phyloP scores from a whole-genome alignment of 208 protist genomes.

The Acanthamoeba sp. region DNA sequence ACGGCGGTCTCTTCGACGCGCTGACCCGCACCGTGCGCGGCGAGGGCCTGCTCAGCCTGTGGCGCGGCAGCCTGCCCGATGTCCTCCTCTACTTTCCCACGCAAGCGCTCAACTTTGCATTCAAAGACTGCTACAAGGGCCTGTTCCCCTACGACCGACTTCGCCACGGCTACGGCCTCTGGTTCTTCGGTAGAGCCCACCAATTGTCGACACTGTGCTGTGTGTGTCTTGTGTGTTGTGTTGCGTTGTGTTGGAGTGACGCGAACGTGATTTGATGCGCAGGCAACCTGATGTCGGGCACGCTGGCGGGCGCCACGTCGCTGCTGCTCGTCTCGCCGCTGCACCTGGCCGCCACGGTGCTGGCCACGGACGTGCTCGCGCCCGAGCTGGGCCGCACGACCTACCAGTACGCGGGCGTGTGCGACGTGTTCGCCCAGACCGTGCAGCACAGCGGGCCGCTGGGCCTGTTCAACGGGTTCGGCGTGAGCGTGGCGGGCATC shows the following conservation, averaged over 20 bases:
- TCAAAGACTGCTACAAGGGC: constrained; percentile 97
- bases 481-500: constrained; percentile 53
- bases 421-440: background rate
- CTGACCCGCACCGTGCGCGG: constrained; percentile 93
- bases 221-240: background rate
- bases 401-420: background rate
- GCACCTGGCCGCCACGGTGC: background rate
- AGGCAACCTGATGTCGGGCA: constrained; percentile 19
- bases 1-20: constrained; percentile 96
- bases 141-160: constrained; percentile 92
- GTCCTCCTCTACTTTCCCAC: constrained; percentile 98
- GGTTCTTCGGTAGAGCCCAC: constrained; percentile 88
- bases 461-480: constrained; percentile 66
- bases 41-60: constrained; percentile 95
- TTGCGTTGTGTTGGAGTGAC: background rate
- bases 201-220: too few relatives aligned
- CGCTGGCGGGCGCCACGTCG: background rate
- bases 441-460: background rate
- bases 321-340: background rate
- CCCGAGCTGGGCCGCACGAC: background rate
- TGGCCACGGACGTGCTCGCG: background rate
- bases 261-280: background rate
- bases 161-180: constrained; percentile 87
- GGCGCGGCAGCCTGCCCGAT: constrained; percentile 96
- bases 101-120: constrained; percentile 98